phyloP scores from a whole-genome alignment of 768 basidiomycete species.

The Podaxis sp. region DNA sequence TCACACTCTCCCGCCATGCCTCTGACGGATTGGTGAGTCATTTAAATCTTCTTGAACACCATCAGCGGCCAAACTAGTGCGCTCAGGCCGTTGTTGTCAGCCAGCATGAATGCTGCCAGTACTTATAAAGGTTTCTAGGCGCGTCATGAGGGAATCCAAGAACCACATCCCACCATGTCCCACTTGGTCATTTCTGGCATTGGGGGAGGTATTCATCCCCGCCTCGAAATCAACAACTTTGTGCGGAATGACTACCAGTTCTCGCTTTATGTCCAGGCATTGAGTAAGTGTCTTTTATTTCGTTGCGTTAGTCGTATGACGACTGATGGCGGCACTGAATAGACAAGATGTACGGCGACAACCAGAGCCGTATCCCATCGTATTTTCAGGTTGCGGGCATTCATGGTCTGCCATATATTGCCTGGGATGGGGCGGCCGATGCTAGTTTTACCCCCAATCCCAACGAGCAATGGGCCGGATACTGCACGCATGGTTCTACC shows the following conservation, averaged over 20 bases:
- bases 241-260: slow-evolving; percentile 42
- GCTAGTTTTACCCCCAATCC: slow-evolving; percentile 22
- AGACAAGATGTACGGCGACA: slow-evolving; percentile 29
- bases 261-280: slow-evolving; percentile 50
- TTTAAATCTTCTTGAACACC: too few relatives aligned
- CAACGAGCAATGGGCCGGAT: slow-evolving; percentile 36
- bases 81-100: background rate
- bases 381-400: slow-evolving; percentile 49
- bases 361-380: slow-evolving; percentile 32
- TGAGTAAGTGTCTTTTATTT: slow-evolving; percentile 31
- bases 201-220: slow-evolving; percentile 30
- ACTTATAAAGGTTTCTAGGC: background rate
- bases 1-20: too few relatives aligned
- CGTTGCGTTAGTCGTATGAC: background rate
- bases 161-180: background rate
- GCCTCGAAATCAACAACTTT: slow-evolving; percentile 43
- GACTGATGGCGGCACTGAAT: background rate
- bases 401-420: slow-evolving; percentile 46
- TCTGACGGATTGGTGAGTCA: too few relatives aligned
- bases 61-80: too few relatives aligned
- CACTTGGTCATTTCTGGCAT: slow-evolving; percentile 26
- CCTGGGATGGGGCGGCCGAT: slow-evolving; percentile 42
- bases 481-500: slow-evolving; percentile 51
- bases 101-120: background rate
- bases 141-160: too few relatives aligned